A percentile compares a stretch with the other conserved stretches of the same genome.
Evolutionary conservation across 73 alveolate species (phyloP).

Genomic region (Stentor roeselii): DNA sequence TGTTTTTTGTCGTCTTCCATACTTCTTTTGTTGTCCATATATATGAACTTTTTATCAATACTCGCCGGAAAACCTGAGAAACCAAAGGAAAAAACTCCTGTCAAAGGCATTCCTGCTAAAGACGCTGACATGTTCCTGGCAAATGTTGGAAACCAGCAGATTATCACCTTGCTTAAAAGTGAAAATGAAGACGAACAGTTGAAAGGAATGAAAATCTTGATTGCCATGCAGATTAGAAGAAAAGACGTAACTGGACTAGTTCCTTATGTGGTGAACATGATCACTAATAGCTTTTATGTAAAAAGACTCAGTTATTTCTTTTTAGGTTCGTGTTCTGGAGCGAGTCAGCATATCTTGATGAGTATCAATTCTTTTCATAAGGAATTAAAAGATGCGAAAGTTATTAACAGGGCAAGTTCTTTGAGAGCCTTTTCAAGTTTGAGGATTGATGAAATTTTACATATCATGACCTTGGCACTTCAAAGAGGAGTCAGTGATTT

Average conservation of each 20-base stretch:
- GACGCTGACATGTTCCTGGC: not conserved
- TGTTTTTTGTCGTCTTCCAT: conserved; percentile 16
- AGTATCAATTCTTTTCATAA: conserved; percentile 18
- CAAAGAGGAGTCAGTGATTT: conserved; percentile 5
- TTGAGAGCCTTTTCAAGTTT: conserved; percentile 24
- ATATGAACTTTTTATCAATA: not conserved
- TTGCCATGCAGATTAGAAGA: conserved; percentile 12
- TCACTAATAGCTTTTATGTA: not conserved
- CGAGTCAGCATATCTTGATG: conserved; percentile 5
- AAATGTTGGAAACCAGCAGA: not conserved
- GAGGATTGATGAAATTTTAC: not conserved
- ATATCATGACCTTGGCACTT: not conserved
- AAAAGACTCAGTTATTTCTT: not conserved
- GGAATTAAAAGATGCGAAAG: not conserved
- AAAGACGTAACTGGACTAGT: not conserved
- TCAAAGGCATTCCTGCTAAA: not conserved
- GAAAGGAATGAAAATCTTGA: not conserved
- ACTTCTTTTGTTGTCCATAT: not conserved
- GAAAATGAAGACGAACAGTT: conserved; percentile 12
- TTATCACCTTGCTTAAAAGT: conserved; percentile 2
- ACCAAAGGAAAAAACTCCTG: conserved; percentile 8
- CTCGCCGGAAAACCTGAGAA: not conserved
- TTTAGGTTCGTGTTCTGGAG: not conserved
- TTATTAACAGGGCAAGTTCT: not conserved
- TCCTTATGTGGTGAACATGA: conserved; percentile 26